phyloP scores from a whole-genome alignment of 2,329 filamentous ascomycete species.

The Cephalotrichum gorgonifer region DNA sequence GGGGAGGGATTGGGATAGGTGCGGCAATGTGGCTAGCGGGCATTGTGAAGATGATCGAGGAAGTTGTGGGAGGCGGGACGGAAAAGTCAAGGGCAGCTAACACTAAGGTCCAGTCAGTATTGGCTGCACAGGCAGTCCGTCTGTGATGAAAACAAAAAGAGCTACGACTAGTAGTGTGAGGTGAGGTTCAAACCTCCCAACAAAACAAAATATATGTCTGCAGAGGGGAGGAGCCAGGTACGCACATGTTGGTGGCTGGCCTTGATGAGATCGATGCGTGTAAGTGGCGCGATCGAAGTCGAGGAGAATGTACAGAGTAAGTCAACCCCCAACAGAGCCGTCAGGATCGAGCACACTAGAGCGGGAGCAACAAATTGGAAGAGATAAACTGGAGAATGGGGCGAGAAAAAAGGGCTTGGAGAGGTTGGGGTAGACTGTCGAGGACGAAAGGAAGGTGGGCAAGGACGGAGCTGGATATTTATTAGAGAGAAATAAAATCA shows the following conservation, averaged over 20 bases:
- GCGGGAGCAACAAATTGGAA: background rate
- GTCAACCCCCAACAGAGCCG: background rate
- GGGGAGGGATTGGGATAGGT: conserved; percentile 36
- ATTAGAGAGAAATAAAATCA: background rate
- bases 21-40: conserved; percentile 23
- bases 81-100: no score
- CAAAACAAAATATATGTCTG: background rate
- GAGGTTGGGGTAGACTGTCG: background rate
- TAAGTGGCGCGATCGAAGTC: background rate
- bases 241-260: background rate
- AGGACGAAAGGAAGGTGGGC: background rate
- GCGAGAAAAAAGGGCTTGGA: background rate
- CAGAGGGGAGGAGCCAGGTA: background rate
- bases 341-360: background rate
- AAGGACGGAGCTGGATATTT: background rate
- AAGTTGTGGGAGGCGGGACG: background rate
- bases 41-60: conserved; percentile 16
- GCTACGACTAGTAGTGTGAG: no score
- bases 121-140: background rate
- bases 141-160: background rate
- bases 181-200: no score
- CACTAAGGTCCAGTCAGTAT: no score
- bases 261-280: background rate
- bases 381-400: background rate
- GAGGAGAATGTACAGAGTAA: background rate